Conservation (phyloP, 2,329 filamentous ascomycete species). For the Ploettnerulaceae sp. region DNA sequence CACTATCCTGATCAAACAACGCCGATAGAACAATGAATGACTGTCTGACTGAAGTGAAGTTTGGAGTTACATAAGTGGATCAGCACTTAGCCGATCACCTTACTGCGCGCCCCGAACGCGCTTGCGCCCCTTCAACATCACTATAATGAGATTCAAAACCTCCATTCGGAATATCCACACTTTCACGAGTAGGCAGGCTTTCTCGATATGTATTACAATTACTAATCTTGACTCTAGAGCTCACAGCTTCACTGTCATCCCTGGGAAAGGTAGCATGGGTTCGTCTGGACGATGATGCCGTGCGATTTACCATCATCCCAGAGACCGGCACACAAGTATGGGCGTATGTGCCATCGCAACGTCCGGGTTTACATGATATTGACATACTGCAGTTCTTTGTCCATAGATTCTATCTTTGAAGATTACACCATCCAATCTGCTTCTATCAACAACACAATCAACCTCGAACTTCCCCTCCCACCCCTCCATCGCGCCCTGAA, state of each 20-base stretch:
- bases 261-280: constrained; percentile 41
- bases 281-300: constrained; percentile 77
- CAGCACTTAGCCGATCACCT: neutral
- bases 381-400: constrained; percentile 43
- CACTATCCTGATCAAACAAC: too few species aligned
- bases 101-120: constrained; percentile 1
- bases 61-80: neutral
- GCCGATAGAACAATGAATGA: too few species aligned
- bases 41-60: constrained; percentile 1
- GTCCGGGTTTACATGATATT: constrained; percentile 30
- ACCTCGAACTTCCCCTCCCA: constrained; percentile 88
- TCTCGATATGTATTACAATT: neutral
- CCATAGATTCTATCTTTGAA: constrained; percentile 81
- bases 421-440: constrained; percentile 82
- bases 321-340: constrained; percentile 95
- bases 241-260: constrained; percentile 58
- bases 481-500: constrained; percentile 87
- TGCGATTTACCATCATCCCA: constrained; percentile 93
- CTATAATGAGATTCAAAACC: constrained; percentile 60
- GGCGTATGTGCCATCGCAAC: constrained; percentile 58
- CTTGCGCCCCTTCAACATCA: neutral
- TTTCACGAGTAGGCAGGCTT: constrained; percentile 50
- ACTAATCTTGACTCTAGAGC: constrained; percentile 38
- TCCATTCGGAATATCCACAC: constrained; percentile 62
- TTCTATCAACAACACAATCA: constrained; percentile 80